phyloP scores from a whole-genome alignment of 1,284 basidiomycete genomes.

The Marasmius fiardii region DNA sequence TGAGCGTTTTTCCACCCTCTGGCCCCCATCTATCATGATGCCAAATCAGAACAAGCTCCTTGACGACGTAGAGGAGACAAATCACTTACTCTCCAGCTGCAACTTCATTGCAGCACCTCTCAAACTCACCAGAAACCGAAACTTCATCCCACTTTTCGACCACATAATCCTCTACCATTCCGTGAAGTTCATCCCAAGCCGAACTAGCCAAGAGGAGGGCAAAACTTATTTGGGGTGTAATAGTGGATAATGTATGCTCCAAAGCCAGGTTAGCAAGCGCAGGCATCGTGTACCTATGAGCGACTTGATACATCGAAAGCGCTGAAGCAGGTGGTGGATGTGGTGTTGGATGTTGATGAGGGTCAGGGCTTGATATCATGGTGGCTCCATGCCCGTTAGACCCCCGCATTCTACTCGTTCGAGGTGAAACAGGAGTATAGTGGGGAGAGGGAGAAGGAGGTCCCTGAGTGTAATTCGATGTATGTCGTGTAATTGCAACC shows the following conservation, averaged over 20 bases:
- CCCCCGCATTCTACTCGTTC: slow-evolving; percentile 33
- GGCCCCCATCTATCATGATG: slow-evolving; percentile 53
- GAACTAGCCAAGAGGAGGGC: slow-evolving; percentile 66
- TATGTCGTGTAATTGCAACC: slow-evolving; percentile 31
- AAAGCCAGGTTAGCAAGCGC: slow-evolving; percentile 64
- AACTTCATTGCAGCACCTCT: slow-evolving; percentile 65
- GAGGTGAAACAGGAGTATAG: slow-evolving; percentile 43
- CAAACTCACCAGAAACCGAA: slow-evolving; percentile 58
- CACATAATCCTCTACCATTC: slow-evolving; percentile 65
- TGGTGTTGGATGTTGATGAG: slow-evolving; percentile 71
- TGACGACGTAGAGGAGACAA: neutral
- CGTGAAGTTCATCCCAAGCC: slow-evolving; percentile 62
- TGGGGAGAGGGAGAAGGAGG: slow-evolving; percentile 36
- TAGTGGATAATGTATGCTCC: slow-evolving; percentile 71
- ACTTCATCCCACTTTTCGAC: slow-evolving; percentile 72
- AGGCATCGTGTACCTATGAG: slow-evolving; percentile 75
- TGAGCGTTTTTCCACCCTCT: slow-evolving; percentile 65
- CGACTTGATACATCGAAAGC: slow-evolving; percentile 76
- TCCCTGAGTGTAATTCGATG: slow-evolving; percentile 21
- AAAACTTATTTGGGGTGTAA: slow-evolving; percentile 72
- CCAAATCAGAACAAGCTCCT: slow-evolving; percentile 8
- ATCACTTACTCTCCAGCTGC: slow-evolving; percentile 63
- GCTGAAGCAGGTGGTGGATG: slow-evolving; percentile 66
- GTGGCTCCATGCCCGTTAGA: slow-evolving; percentile 14
- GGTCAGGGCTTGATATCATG: slow-evolving; percentile 46